phyloP scores from a whole-genome alignment of 2,329 filamentous ascomycete genomes.

The Arthrobotrys sphaeroides region DNA sequence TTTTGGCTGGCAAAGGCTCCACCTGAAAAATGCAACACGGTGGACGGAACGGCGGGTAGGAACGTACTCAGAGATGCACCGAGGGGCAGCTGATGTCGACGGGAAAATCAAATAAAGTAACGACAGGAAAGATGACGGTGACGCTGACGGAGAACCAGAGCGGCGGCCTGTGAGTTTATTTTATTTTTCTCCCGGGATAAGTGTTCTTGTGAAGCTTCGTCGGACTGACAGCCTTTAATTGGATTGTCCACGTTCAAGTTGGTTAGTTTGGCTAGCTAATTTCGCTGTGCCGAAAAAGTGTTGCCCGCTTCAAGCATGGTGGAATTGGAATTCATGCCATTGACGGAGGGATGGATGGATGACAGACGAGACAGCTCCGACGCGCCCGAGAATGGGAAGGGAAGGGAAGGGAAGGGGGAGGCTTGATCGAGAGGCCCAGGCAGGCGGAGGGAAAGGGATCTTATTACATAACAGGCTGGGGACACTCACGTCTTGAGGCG shows the following conservation, averaged over 20 bases:
- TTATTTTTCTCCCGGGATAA: constrained; percentile 40
- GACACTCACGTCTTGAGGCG: constrained; percentile 12
- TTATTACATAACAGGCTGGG: constrained; percentile 29
- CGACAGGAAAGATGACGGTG: constrained; percentile 26
- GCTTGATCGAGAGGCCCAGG: not conserved
- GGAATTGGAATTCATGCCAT: constrained; percentile 1
- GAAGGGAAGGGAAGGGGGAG: not conserved
- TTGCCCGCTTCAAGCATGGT: constrained; percentile 19
- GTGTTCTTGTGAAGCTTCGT: constrained; percentile 45
- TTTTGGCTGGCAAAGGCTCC: not conserved
- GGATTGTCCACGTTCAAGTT: constrained; percentile 31
- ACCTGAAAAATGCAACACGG: constrained; percentile 45
- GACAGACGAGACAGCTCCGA: constrained; percentile 10
- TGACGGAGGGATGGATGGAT: not conserved
- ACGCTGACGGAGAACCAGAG: not conserved
- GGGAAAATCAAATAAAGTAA: constrained; percentile 24
- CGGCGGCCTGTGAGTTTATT: not conserved
- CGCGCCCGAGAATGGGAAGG: constrained; percentile 8
- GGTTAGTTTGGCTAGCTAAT: constrained; percentile 17
- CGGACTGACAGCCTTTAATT: constrained; percentile 35
- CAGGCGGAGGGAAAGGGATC: constrained; percentile 9
- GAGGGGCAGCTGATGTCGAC: constrained; percentile 16
- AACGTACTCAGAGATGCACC: constrained; percentile 27
- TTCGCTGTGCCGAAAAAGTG: constrained; percentile 12
- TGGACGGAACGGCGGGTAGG: constrained; percentile 21